Percentiles rank a stretch among this genome's conserved stretches.
Evolutionary conservation across 73 alveolate species (phyloP).

Genomic region (Tetrahymena thermophila): DNA sequence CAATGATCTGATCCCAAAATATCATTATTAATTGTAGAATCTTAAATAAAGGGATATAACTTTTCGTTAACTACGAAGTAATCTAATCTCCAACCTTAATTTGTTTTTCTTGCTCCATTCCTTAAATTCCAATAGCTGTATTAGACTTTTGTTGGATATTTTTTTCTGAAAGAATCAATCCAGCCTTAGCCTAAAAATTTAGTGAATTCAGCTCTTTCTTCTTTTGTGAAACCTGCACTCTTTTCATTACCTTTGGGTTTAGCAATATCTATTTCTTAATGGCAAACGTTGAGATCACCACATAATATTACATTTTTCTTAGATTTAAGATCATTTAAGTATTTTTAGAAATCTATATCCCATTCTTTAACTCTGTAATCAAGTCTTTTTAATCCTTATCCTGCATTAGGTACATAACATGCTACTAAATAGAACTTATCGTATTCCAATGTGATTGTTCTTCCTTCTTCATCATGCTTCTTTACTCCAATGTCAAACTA

Average conservation of each 20-base stretch:
- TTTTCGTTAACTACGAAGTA: slow-evolving; percentile 66
- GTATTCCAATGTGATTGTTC: slow-evolving; percentile 86
- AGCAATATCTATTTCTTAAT: slow-evolving; percentile 78
- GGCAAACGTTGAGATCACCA: slow-evolving; percentile 93
- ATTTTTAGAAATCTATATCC: slow-evolving; percentile 76
- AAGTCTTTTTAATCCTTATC: slow-evolving; percentile 73
- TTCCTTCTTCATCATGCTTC: slow-evolving; percentile 89
- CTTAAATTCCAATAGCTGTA: slow-evolving; percentile 77
- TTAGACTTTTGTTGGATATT: slow-evolving; percentile 69
- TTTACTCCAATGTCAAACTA: slow-evolving; percentile 61
- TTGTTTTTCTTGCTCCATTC: slow-evolving; percentile 53
- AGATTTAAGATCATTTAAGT: slow-evolving; percentile 47
- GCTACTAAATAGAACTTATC: slow-evolving; percentile 84
- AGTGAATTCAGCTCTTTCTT: slow-evolving; percentile 74
- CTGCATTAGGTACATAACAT: slow-evolving; percentile 91
- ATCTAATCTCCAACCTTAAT: slow-evolving; percentile 94
- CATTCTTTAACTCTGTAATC: slow-evolving; percentile 80
- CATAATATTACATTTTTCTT: slow-evolving; percentile 55
- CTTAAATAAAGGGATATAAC: slow-evolving; percentile 31
- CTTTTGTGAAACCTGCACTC: slow-evolving; percentile 76
- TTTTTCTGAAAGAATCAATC: slow-evolving; percentile 80
- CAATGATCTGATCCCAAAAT: slow-evolving; percentile 77
- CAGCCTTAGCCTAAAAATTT: slow-evolving; percentile 54
- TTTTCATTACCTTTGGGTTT: slow-evolving; percentile 74
- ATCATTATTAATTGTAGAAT: slow-evolving; percentile 51